Percentiles rank a stretch among this genome's conserved stretches.
These are phyloP conservation scores for Phanerochaete carnosa DNA, from an alignment of 768 basidiomycete genomes.

Conservation along the genomic window DNA sequence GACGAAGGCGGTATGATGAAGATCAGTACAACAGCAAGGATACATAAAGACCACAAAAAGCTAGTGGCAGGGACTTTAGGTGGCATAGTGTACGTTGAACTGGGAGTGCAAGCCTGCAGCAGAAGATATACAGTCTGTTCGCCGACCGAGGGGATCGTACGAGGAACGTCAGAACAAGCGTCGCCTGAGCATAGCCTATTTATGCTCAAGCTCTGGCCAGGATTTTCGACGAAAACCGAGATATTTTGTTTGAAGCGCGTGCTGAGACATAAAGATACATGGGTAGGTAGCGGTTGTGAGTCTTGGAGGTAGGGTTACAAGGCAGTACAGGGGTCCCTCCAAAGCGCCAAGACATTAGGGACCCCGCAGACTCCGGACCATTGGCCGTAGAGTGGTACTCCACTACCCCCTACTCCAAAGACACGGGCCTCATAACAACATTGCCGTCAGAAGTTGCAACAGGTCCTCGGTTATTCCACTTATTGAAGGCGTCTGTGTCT, in stretches of 20 bases:
- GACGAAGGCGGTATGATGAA: conserved; percentile 11
- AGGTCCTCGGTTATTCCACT: conserved; percentile 2
- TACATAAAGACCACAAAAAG: background rate
- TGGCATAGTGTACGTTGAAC: background rate
- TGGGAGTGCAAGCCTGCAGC: too few species aligned
- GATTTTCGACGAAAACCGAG: background rate
- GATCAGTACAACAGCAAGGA: background rate
- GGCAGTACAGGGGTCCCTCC: background rate
- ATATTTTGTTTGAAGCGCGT: background rate
- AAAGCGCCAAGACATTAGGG: background rate
- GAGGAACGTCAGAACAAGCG: background rate
- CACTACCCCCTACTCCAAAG: background rate
- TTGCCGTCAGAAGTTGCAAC: background rate
- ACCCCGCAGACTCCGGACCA: background rate
- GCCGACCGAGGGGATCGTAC: background rate
- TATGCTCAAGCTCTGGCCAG: background rate
- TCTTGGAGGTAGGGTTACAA: background rate
- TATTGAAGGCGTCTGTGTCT: conserved; percentile 8
- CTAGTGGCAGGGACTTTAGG: background rate
- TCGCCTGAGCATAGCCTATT: background rate
- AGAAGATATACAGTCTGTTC: too few species aligned
- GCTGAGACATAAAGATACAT: background rate
- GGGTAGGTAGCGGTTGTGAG: too few species aligned
- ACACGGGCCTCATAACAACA: background rate
- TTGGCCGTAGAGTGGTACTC: background rate